These are phyloP conservation scores for Salicornia ramosissima DNA, from an alignment of 148 eudicot species.

Conservation along the genomic window DNA sequence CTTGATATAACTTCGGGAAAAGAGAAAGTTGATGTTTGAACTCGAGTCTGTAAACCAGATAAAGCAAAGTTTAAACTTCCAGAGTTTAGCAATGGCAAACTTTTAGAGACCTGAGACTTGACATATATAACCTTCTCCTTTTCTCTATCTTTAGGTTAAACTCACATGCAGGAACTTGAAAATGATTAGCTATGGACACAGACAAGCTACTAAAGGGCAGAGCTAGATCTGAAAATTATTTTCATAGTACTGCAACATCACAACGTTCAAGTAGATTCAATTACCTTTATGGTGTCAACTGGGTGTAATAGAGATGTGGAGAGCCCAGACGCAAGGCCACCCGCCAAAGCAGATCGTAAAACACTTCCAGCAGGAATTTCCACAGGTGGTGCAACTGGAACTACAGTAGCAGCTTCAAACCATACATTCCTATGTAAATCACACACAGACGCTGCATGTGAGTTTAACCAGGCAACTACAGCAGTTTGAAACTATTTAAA, in stretches of 20 bases:
- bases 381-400: slow-evolving; percentile 93
- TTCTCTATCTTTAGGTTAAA: background rate
- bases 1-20: slow-evolving; percentile 81
- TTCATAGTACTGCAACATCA: background rate
- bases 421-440: slow-evolving; percentile 64
- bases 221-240: background rate
- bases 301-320: slow-evolving; percentile 89
- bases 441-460: slow-evolving; percentile 3
- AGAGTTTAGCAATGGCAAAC: background rate
- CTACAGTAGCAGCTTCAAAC: slow-evolving; percentile 98
- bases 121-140: background rate
- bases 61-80: slow-evolving; percentile 20
- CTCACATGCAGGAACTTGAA: background rate
- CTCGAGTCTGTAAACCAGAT: slow-evolving; percentile 59
- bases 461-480: background rate
- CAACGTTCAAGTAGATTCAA: slow-evolving; percentile 9
- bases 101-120: background rate
- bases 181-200: background rate
- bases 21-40: slow-evolving; percentile 80
- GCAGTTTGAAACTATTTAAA: background rate
- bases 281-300: slow-evolving; percentile 80
- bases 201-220: too few relatives aligned
- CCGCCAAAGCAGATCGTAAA: slow-evolving; percentile 80
- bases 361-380: slow-evolving; percentile 79
- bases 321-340: slow-evolving; percentile 87